These are phyloP conservation scores for Apium graveolens DNA, from an alignment of 129 eudicot species.

Conservation along the genomic window DNA sequence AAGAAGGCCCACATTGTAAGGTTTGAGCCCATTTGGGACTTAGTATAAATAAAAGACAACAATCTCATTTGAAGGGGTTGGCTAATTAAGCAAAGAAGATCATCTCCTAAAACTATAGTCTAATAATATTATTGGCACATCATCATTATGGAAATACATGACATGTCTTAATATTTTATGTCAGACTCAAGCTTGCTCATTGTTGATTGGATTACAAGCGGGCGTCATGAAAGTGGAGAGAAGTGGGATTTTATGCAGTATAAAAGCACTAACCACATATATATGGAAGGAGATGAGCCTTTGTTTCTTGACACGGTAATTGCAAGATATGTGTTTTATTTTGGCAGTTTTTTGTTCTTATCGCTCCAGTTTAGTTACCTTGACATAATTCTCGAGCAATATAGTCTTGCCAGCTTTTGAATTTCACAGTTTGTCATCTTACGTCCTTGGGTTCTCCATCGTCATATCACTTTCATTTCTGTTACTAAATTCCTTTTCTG, in stretches of 20 bases:
- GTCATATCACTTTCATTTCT: background rate
- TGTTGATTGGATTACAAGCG: constrained; percentile 98
- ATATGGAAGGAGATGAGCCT: constrained; percentile 49
- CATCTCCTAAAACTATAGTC: no score
- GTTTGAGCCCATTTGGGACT: no score
- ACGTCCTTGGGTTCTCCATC: background rate
- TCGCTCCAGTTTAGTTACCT: background rate
- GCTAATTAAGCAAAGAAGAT: no score
- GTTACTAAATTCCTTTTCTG: background rate
- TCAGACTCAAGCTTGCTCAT: constrained; percentile 66
- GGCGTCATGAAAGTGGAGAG: constrained; percentile 95
- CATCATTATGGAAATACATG: no score
- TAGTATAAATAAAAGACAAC: no score
- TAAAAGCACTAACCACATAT: constrained; percentile 76
- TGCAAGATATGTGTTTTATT: background rate
- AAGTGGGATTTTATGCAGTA: constrained; percentile 75
- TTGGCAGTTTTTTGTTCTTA: background rate
- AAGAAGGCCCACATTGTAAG: no score
- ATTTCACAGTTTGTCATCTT: background rate
- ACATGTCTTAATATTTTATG: no score
- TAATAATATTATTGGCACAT: no score
- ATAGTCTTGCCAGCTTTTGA: no score
- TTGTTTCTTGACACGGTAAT: constrained; percentile 88
- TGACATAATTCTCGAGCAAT: no score
- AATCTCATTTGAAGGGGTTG: no score